Evolutionary conservation across 495 filamentous ascomycete genomes (phyloP).

Genomic region (Podospora bellae-mahoneyi): DNA sequence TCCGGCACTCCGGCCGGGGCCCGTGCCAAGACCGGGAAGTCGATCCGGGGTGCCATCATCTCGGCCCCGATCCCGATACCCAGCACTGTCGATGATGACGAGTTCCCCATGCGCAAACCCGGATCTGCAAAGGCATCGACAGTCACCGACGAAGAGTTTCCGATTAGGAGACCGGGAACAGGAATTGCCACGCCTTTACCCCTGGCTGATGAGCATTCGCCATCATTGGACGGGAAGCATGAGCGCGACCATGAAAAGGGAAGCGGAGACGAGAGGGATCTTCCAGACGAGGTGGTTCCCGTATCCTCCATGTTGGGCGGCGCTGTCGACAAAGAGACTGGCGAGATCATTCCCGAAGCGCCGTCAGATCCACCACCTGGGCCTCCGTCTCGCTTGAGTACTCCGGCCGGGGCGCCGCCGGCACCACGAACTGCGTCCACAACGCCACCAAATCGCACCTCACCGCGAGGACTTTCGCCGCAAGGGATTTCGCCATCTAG

Average conservation of each 20-base stretch:
- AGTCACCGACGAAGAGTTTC: conserved; percentile 39
- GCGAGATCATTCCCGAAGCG: conserved; percentile 21
- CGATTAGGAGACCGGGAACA: conserved; percentile 39
- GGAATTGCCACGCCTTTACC: conserved; percentile 36
- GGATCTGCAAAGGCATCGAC: conserved; percentile 33
- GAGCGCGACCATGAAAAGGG: background rate
- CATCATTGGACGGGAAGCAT: conserved; percentile 24
- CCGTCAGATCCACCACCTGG: conserved; percentile 26
- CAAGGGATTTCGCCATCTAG: conserved; percentile 20
- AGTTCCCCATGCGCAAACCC: conserved; percentile 46
- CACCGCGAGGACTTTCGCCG: conserved; percentile 23
- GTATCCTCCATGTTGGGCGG: background rate
- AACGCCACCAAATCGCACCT: conserved; percentile 24
- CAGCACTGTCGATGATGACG: conserved; percentile 39
- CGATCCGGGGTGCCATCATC: conserved; percentile 48
- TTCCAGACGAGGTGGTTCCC: background rate
- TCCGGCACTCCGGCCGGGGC: conserved; percentile 29
- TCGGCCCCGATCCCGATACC: conserved; percentile 51
- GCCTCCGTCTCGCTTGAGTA: conserved; percentile 19
- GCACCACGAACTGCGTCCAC: conserved; percentile 26
- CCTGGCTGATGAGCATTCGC: conserved; percentile 19
- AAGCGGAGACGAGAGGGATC: background rate
- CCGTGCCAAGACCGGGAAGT: conserved; percentile 41
- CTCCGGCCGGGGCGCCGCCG: conserved; percentile 13
- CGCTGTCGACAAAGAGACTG: background rate